phyloP scores from a whole-genome alignment of 768 basidiomycete species.

The Astraeus odoratus region DNA sequence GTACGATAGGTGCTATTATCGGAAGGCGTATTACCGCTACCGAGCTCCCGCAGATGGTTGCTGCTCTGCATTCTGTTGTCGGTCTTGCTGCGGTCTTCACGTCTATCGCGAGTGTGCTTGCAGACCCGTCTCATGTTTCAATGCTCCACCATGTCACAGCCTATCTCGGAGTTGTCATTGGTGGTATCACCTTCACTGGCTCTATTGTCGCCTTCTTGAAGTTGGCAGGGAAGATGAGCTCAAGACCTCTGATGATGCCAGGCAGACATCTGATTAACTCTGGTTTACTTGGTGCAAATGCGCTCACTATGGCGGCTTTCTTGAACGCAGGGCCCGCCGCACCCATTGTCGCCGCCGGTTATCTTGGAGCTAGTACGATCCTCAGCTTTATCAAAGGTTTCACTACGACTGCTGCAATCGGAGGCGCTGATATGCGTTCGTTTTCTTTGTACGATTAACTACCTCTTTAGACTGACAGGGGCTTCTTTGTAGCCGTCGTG shows the following conservation, averaged over 20 bases:
- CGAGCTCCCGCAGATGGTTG: conserved; percentile 79
- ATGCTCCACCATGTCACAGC: conserved; percentile 77
- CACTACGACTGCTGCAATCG: conserved; percentile 87
- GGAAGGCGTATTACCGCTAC: conserved; percentile 82
- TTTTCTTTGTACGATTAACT: conserved; percentile 10
- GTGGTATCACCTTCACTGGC: conserved; percentile 85
- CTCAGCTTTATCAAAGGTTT: conserved; percentile 82
- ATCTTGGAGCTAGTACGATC: conserved; percentile 62
- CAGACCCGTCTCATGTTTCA: conserved; percentile 60
- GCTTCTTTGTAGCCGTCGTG: conserved; percentile 56
- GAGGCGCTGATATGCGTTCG: conserved; percentile 91
- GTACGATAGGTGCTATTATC: conserved; percentile 59
- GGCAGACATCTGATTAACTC: conserved; percentile 73
- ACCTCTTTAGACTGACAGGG: conserved; percentile 3
- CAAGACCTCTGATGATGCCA: conserved; percentile 64
- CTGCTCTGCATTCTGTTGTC: conserved; percentile 82
- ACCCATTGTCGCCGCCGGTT: conserved; percentile 71
- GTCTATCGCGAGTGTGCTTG: conserved; percentile 74
- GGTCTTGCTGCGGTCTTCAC: conserved; percentile 87
- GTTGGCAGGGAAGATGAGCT: conserved; percentile 75
- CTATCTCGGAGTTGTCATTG: conserved; percentile 81
- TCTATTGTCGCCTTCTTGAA: conserved; percentile 88
- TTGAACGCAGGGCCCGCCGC: conserved; percentile 60
- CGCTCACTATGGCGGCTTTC: conserved; percentile 71
- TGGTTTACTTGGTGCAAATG: conserved; percentile 66